phyloP scores from a whole-genome alignment of 2,329 filamentous ascomycete genomes.

The Chalara sp. region DNA sequence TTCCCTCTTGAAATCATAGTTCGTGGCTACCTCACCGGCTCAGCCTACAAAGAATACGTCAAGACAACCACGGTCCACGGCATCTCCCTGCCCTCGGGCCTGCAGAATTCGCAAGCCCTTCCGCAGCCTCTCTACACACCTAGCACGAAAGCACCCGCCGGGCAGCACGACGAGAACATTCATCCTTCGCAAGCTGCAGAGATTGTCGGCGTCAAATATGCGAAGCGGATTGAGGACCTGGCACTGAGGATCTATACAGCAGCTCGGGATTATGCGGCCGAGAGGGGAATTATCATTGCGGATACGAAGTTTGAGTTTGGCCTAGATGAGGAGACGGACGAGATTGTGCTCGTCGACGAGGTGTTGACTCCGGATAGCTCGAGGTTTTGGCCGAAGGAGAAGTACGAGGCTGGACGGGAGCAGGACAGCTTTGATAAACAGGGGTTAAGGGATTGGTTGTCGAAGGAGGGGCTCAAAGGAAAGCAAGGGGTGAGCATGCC shows the following conservation, averaged over 20 bases:
- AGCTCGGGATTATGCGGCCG: conserved; percentile 45
- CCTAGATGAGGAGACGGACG: conserved; percentile 47
- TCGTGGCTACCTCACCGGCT: conserved; percentile 68
- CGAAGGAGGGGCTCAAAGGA: conserved; percentile 63
- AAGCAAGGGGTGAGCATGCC: conserved; percentile 67
- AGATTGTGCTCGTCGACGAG: conserved; percentile 65
- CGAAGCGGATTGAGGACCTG: conserved; percentile 50
- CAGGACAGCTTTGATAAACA: conserved; percentile 90
- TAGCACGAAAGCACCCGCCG: conserved; percentile 60
- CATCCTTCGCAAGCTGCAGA: conserved; percentile 44
- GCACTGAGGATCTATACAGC: conserved; percentile 52
- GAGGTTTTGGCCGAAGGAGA: conserved; percentile 76
- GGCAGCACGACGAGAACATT: conserved; percentile 66
- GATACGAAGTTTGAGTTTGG: conserved; percentile 75
- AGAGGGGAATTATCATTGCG: conserved; percentile 62
- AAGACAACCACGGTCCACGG: conserved; percentile 58
- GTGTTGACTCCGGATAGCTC: conserved; percentile 75
- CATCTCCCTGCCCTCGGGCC: conserved; percentile 47
- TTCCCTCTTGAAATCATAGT: conserved; percentile 67
- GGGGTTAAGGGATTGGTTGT: conserved; percentile 76
- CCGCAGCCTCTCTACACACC: conserved; percentile 59
- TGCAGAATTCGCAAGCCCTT: conserved; percentile 56
- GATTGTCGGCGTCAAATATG: conserved; percentile 48
- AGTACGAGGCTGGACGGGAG: conserved; percentile 64
- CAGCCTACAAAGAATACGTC: conserved; percentile 63